Base-by-base conservation (phyloP, 495 filamentous ascomycete species). In the Aspergillus saccharolyticus region DNA sequence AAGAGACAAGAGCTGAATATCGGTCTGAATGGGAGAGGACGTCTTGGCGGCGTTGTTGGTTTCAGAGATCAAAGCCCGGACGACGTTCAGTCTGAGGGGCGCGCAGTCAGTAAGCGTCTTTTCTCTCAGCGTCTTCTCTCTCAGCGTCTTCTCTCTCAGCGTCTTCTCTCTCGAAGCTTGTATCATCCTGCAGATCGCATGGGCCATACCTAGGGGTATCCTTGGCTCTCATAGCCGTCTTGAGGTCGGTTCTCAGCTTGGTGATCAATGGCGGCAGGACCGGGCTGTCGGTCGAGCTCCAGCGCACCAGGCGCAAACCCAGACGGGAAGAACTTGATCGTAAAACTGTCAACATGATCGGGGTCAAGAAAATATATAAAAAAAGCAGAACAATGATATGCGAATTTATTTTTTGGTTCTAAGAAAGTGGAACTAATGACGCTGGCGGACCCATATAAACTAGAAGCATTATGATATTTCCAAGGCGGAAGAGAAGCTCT, bases 31-130 rank as follows among this genome's bases (percentile, higher is more conserved):
- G 9, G 83, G 84, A 14, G 71, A 77, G 19, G 77, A 60, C 17
- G 83, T 80, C 70, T 87, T 88, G 45, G 79, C 77, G 10, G 80
- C 73, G 58, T 85, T 86, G 56, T 84, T 87, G 54, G 82, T 79
- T 56, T 85, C 83, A 48, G 85, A 79, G 44, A 87, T 77, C 52
- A 87, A 55, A 42, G 78, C 71, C 45, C 84, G 81, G 17, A 89
- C 73, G 24, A 87, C 83, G 60, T 82, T 80, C 15, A 82, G 61
- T 57, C 79, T 83, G 44, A 20, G 33, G 21, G 17, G 33, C 15
- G 15, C 12, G 15, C 33, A 22, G 17, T 9, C 16, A 9, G 33
- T 66, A 17, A 61, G 57, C 30, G 33, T 52, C 9, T n/a, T n/a
- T n/a, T n/a, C n/a, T n/a, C n/a, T n/a, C n/a, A n/a, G n/a, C n/a